Conservation (phyloP, 345 rosid genomes). For the Zanthoxylum bungeanum region DNA sequence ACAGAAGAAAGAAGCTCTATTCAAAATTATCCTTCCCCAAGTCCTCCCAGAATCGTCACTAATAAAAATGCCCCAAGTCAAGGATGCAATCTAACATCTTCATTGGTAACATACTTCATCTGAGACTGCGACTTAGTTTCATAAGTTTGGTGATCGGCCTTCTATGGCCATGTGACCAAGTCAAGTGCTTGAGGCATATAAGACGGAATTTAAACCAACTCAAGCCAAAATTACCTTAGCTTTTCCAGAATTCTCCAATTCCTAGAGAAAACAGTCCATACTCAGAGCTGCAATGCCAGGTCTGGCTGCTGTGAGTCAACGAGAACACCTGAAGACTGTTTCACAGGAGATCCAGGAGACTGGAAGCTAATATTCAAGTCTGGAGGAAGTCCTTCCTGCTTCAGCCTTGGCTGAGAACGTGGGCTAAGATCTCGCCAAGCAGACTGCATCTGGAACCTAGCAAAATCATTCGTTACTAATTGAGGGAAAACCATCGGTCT, state of each 20-base stretch:
- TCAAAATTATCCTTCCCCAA: constrained; percentile 2
- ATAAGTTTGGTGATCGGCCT: background rate
- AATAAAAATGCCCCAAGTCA: background rate
- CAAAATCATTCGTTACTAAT: constrained; percentile 43
- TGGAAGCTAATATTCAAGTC: constrained; percentile 86
- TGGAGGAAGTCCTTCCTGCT: constrained; percentile 74
- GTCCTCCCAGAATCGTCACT: background rate
- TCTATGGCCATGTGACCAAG: background rate
- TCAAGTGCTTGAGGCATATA: background rate
- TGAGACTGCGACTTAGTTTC: background rate
- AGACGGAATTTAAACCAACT: background rate
- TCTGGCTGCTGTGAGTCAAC: constrained; percentile 95
- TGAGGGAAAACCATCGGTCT: constrained; percentile 56
- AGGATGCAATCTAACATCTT: background rate
- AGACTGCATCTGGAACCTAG: constrained; percentile 60
- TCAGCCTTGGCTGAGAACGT: constrained; percentile 51
- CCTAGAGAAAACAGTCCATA: background rate
- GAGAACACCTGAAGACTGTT: constrained; percentile 65
- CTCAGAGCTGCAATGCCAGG: constrained; percentile 82
- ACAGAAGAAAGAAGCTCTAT: constrained; percentile 3
- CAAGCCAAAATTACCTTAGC: constrained; percentile 5
- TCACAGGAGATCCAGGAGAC: constrained; percentile 82
- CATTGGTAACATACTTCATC: background rate
- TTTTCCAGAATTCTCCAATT: background rate
- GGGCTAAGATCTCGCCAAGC: constrained; percentile 61